Conservation (phyloP, 306 rosid genomes). For the Rubus parviflorus region DNA sequence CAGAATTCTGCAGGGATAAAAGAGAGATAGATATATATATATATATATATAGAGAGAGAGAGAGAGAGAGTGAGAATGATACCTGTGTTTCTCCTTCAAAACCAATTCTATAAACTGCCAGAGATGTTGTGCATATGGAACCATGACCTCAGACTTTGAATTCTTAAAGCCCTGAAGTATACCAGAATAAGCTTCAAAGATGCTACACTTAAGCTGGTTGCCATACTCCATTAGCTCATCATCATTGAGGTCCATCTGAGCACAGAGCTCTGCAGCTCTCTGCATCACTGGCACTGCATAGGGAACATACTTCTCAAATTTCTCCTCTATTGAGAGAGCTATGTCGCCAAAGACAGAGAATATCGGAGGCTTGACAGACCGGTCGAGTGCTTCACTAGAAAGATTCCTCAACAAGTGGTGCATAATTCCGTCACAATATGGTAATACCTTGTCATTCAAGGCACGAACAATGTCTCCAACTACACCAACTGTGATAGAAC, state of each 20-base stretch:
- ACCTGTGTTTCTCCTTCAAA: constrained; percentile 29
- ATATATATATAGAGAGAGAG: neutral
- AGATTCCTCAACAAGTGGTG: constrained; percentile 27
- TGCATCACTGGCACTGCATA: constrained; percentile 38
- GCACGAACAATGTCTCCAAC: constrained; percentile 40
- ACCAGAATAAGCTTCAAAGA: constrained; percentile 44
- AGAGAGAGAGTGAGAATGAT: neutral
- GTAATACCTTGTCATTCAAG: constrained; percentile 36
- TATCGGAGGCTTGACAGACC: constrained; percentile 44
- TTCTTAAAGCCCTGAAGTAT: constrained; percentile 37
- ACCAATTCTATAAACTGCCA: constrained; percentile 38
- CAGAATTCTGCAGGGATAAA: too few relatives aligned
- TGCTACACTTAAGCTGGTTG: constrained; percentile 39
- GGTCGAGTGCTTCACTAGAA: constrained; percentile 30
- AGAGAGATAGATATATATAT: too few relatives aligned
- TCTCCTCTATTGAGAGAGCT: constrained; percentile 37
- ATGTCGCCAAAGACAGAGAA: constrained; percentile 40
- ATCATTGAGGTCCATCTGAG: constrained; percentile 25
- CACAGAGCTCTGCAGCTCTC: constrained; percentile 38
- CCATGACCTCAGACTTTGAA: constrained; percentile 37
- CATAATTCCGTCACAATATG: constrained; percentile 37
- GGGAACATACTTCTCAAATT: constrained; percentile 39
- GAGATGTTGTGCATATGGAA: constrained; percentile 38
- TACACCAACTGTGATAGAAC: constrained; percentile 42
- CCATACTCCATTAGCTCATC: constrained; percentile 35